Base-by-base conservation (phyloP, 331 rosid genomes). In the Quercus lobata region DNA sequence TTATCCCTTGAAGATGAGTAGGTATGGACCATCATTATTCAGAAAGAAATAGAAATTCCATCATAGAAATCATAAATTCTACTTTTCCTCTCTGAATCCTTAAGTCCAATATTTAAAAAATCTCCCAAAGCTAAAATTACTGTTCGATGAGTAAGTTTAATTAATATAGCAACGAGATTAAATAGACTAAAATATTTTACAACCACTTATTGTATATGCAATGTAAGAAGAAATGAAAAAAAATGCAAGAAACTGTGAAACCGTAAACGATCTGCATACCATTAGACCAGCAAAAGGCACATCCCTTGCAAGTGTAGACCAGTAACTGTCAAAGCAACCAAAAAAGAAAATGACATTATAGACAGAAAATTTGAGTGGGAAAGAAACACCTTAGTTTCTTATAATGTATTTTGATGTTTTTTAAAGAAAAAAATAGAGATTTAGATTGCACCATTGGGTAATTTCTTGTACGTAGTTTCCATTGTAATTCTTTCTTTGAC, bases 211-310 rank as follows among this genome's bases (percentile, higher is more conserved):
- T 5, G 32, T 29, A 14, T 2, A 53, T n/a, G 55, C 58, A 34
- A 63, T 60, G 6, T 10, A 71, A 19, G 41, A 76, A 62, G 46
- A 68, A 54, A 73, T n/a, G 16, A 75, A 79, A 8, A 68, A 24
- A 62, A 61, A 76, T 41, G 63, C 30, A 53, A 15, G 54, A 69
- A 32, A 44, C 34, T 19, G 21, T 57, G 54, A 46, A 29, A 73
- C 34, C 19, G 41, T n/a, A 60, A 53, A 44, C 18, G 18, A 21
- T 77, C 44, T 63, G 77, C 62, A 24, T 87, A 93, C 96, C 98
- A 94, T 94, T 62, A 94, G 82, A 77, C 98, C 97, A 22, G 98
- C 97, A 82, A 92, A 94, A 35, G 98, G 98, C 80, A 94, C 92
- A 83, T 94, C 98, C 86, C 98, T 86, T 69, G 97, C 98, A 29